A percentile compares a stretch with the other conserved stretches of the same genome.
Conservation (phyloP, 2,329 filamentous ascomycete species). For the Botryotinia calthae region DNA sequence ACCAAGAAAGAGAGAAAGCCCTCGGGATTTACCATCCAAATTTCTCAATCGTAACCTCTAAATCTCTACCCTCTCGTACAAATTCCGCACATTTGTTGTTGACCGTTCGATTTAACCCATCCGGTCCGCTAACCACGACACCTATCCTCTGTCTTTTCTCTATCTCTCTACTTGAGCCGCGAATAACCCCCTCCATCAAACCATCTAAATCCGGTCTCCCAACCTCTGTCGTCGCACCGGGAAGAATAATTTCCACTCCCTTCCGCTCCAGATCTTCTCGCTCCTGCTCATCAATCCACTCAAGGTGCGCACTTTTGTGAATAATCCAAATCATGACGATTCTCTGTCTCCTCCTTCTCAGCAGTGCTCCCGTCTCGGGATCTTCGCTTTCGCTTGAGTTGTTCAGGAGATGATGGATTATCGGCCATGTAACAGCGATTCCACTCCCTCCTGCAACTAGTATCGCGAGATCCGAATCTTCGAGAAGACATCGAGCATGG, state of each 20-base stretch:
- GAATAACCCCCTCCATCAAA: constrained; percentile 44
- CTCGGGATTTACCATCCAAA: constrained; percentile 57
- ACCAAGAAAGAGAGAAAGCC: neutral
- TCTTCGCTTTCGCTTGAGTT: constrained; percentile 26
- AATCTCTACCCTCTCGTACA: constrained; percentile 47
- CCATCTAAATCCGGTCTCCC: constrained; percentile 52
- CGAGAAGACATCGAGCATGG: constrained; percentile 53
- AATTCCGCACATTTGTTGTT: constrained; percentile 55
- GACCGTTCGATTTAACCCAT: constrained; percentile 58
- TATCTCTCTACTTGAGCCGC: neutral
- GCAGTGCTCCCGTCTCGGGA: constrained; percentile 24
- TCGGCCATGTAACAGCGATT: constrained; percentile 61
- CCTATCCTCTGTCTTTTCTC: constrained; percentile 42
- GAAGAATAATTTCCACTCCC: constrained; percentile 53
- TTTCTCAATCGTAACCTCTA: constrained; percentile 61
- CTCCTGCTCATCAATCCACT: constrained; percentile 52
- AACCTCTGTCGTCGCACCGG: constrained; percentile 52
- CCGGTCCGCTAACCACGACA: constrained; percentile 60
- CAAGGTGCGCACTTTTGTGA: constrained; percentile 50
- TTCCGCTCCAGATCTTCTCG: constrained; percentile 48
- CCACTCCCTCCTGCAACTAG: constrained; percentile 63
- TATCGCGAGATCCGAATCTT: constrained; percentile 48
- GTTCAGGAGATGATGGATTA: constrained; percentile 51
- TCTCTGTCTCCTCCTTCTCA: constrained; percentile 32
- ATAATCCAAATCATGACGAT: constrained; percentile 60